phyloP scores from a whole-genome alignment of 2,329 filamentous ascomycete species.

The Dactylellina leptospora region DNA sequence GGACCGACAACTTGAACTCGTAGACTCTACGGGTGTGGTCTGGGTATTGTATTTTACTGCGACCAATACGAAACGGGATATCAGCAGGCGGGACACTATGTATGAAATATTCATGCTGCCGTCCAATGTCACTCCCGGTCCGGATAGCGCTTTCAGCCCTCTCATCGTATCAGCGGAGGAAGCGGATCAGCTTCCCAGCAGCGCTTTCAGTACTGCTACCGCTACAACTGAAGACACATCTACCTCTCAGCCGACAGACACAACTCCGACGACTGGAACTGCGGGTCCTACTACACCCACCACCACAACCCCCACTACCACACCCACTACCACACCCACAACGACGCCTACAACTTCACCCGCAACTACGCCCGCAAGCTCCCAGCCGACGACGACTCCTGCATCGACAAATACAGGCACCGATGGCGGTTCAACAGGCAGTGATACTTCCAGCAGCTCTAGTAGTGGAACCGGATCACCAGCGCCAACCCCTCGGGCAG shows the following conservation, averaged over 20 bases:
- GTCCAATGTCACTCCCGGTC: not conserved
- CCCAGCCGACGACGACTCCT: too few species aligned
- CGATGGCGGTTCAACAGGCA: not conserved
- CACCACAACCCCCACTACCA: too few species aligned
- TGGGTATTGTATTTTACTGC: not conserved
- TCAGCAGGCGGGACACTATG: not conserved
- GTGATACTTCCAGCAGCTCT: not conserved
- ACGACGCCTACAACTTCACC: too few species aligned
- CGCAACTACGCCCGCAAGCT: too few species aligned
- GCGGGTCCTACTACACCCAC: not conserved
- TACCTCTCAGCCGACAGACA: not conserved
- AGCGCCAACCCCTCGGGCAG: too few species aligned
- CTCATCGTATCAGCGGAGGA: not conserved
- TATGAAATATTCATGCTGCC: conserved; percentile 4
- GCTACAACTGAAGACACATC: not conserved
- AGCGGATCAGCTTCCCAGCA: conserved; percentile 2
- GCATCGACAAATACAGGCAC: not conserved
- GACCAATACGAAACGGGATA: not conserved
- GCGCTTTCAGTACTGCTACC: not conserved
- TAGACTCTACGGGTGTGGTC: not conserved
- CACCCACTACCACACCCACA: too few species aligned
- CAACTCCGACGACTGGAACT: not conserved
- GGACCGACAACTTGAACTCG: not conserved
- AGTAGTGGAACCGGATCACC: too few species aligned
- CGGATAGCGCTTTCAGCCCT: not conserved